Evolutionary conservation across 192 early-diverging fungal species (phyloP), one percentile per base, ranked within the genome.

Genomic region (Entomortierella chlamydospora): DNA sequence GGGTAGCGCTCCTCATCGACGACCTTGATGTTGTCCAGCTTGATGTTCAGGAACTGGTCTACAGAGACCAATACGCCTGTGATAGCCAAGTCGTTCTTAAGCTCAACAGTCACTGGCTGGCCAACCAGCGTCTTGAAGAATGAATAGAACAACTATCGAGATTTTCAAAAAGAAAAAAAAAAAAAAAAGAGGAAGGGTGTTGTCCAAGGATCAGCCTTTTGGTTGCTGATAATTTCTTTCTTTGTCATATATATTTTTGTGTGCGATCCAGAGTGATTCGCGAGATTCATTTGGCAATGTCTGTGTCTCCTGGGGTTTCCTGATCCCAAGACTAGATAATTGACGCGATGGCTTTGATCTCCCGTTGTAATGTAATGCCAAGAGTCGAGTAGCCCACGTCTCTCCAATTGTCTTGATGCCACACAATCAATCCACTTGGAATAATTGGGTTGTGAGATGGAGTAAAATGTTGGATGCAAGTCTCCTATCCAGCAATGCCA

Each of bases 71-170:
- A 86, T 28, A 90, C 92, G 17, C 98, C 98, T 33, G 86, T 89
- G 53, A 99, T 96, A 20, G 92, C 88, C 62, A 99, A 80, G 84
- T 99, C 98, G 73, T 99, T 99, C 86, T 99, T 99, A 68, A 99
- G 90, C 86, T 99, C 98, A 11, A 99, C 93, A 10, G 95, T 97
- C 22, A 99, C 97, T 60, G 90, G 83, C 72, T 98, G 93, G 12
- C 96, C 97, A 26, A 99, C 94, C 25, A 98, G 90, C 1, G 97
- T 99, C 83, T 99, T 99, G 90, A 99, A 99, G 76, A 99, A 98
- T 33, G 97, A 98, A 82, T 99, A 99, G 71, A 99, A 99, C n/a
- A 99, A 86, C 97, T 97, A 77, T 20, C 15, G 15, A 12, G 15
- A 18, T 22, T 9, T 0, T 4, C 30, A 58, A 18, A 37, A 22